Evolutionary conservation across 1,284 basidiomycete genomes (phyloP).

Genomic region (Phlebopus sp.): DNA sequence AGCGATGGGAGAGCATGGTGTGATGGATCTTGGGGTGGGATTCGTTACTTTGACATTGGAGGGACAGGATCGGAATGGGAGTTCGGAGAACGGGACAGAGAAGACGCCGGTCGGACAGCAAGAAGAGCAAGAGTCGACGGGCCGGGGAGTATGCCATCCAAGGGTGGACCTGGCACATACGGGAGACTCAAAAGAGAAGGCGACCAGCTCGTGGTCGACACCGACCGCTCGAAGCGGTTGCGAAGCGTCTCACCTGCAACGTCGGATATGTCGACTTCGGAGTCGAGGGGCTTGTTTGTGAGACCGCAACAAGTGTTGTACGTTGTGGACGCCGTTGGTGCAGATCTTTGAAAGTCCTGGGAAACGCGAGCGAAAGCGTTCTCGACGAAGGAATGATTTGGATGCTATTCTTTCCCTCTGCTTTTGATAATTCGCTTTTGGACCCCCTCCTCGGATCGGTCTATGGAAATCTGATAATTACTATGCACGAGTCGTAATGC

Average conservation of each 20-base stretch:
- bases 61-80: constrained; percentile 59
- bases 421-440: too few species aligned
- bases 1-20: constrained; percentile 70
- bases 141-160: constrained; percentile 12
- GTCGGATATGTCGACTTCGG: constrained; percentile 58
- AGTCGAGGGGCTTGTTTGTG: constrained; percentile 74
- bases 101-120: constrained; percentile 40
- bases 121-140: constrained; percentile 47
- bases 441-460: too few species aligned
- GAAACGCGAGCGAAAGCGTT: constrained; percentile 1
- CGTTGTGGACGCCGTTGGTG: constrained; percentile 69
- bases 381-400: not conserved
- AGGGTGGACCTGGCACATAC: constrained; percentile 14
- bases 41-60: constrained; percentile 77
- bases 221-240: constrained; percentile 60
- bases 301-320: constrained; percentile 79
- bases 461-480: too few species aligned
- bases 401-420: too few species aligned
- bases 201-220: constrained; percentile 52
- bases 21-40: constrained; percentile 77
- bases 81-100: constrained; percentile 35
- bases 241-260: constrained; percentile 68
- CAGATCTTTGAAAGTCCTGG: constrained; percentile 33
- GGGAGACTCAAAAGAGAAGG: constrained; percentile 61
- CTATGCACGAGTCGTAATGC: too few species aligned